A percentile compares a stretch with the other conserved stretches of the same genome.
Conservation (phyloP, 2,329 filamentous ascomycete species). For the Dothistroma septosporum region DNA sequence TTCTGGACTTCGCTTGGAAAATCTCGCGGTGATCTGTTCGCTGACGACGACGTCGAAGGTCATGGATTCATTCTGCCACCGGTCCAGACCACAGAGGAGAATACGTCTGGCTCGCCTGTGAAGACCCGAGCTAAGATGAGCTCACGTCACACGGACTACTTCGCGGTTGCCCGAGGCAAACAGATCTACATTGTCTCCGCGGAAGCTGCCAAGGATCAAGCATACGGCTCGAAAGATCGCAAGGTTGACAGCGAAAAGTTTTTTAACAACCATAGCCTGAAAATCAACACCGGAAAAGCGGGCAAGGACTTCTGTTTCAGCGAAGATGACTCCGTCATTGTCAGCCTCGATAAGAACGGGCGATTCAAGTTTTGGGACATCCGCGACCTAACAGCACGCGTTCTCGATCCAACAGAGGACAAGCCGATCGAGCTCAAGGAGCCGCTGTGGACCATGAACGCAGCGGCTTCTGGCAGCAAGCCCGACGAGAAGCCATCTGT, state of each 20-base stretch:
- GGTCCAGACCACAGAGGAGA: conserved; percentile 78
- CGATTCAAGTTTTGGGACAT: conserved; percentile 98
- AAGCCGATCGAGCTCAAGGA: conserved; percentile 63
- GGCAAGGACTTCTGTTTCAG: conserved; percentile 98
- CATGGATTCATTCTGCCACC: conserved; percentile 88
- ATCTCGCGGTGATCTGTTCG: conserved; percentile 72
- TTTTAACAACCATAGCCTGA: conserved; percentile 78
- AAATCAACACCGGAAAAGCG: conserved; percentile 95
- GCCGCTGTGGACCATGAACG: conserved; percentile 80
- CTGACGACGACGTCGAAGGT: conserved; percentile 73
- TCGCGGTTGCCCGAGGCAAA: conserved; percentile 92
- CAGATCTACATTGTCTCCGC: conserved; percentile 78
- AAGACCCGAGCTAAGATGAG: conserved; percentile 94
- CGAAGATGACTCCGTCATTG: conserved; percentile 89
- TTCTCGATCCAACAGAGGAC: conserved; percentile 40
- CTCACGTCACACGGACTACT: conserved; percentile 83
- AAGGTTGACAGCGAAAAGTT: conserved; percentile 83
- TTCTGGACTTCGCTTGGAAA: conserved; percentile 86
- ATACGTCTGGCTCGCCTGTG: conserved; percentile 83
- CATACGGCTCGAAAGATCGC: conserved; percentile 50
- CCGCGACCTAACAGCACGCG: conserved; percentile 61
- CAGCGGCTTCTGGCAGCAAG: conserved; percentile 39
- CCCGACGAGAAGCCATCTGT: conserved; percentile 83
- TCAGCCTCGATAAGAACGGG: conserved; percentile 93
- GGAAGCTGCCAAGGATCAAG: conserved; percentile 49